These are phyloP conservation scores for Tuber umbilicatum DNA, from an alignment of 495 filamentous ascomycete genomes.

Conservation along the genomic window DNA sequence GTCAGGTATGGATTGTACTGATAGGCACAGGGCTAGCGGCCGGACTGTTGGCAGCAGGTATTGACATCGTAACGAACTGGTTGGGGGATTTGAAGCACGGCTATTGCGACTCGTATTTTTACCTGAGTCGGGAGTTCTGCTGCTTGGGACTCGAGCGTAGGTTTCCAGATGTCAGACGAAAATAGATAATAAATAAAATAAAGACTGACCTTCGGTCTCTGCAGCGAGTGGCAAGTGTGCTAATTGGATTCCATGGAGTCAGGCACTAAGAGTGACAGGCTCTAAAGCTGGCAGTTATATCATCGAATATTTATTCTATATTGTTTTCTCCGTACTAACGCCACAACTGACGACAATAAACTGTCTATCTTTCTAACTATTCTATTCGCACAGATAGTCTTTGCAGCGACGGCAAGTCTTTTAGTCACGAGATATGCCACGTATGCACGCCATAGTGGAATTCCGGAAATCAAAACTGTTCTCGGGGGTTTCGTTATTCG, in stretches of 20 bases:
- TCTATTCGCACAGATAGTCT: constrained; percentile 55
- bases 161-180: constrained; percentile 14
- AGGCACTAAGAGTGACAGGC: constrained; percentile 55
- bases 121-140: constrained; percentile 83
- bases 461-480: constrained; percentile 96
- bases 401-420: constrained; percentile 70
- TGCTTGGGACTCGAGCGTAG: constrained; percentile 80
- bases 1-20: constrained; percentile 85
- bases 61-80: constrained; percentile 93
- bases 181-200: background rate
- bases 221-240: constrained; percentile 65
- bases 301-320: constrained; percentile 79
- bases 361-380: background rate
- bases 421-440: constrained; percentile 77
- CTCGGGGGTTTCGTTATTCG: constrained; percentile 91
- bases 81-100: constrained; percentile 89
- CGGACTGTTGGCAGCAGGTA: constrained; percentile 75
- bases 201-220: constrained; percentile 1
- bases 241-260: constrained; percentile 81
- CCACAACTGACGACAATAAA: background rate
- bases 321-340: constrained; percentile 64
- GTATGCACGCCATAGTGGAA: constrained; percentile 91
- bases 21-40: constrained; percentile 65
- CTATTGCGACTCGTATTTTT: constrained; percentile 75
- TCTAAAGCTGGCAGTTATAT: constrained; percentile 65